These are phyloP conservation scores for Sphaerostilbella broomeana DNA, from an alignment of 2,329 filamentous ascomycete species.

Conservation along the genomic window DNA sequence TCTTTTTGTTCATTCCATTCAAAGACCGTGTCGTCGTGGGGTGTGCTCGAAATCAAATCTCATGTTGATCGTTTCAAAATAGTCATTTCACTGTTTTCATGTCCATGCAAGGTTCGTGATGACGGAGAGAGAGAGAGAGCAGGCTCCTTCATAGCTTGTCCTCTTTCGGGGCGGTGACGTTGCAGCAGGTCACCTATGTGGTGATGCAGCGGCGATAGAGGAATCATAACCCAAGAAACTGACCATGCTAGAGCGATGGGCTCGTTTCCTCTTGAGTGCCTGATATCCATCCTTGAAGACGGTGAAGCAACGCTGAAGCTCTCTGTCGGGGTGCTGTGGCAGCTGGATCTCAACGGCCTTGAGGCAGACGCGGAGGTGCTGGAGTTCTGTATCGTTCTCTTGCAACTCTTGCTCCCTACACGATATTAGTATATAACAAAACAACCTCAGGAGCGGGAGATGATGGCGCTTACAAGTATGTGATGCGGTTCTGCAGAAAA, in stretches of 20 bases:
- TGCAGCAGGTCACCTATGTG: conserved; percentile 15
- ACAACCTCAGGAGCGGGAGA: conserved; percentile 1
- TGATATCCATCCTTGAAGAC: conserved; percentile 56
- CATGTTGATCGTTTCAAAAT: too few relatives aligned
- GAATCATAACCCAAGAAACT: conserved; percentile 24
- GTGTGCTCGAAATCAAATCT: not conserved
- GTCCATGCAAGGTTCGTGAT: too few relatives aligned
- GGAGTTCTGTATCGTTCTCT: conserved; percentile 53
- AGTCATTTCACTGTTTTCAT: too few relatives aligned
- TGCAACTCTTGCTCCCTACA: conserved; percentile 48
- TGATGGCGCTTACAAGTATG: conserved; percentile 44
- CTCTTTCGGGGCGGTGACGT: too few relatives aligned
- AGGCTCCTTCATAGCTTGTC: too few relatives aligned
- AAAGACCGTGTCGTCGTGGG: conserved; percentile 5
- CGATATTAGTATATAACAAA: conserved; percentile 2
- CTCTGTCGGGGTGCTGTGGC: conserved; percentile 44
- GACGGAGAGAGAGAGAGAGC: not conserved
- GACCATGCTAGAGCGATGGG: conserved; percentile 25
- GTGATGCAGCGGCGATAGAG: conserved; percentile 21
- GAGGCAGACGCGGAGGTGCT: conserved; percentile 55
- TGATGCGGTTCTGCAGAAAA: conserved; percentile 52
- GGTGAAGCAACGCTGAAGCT: conserved; percentile 52
- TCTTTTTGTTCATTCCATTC: conserved; percentile 7
- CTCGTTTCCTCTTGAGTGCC: conserved; percentile 41
- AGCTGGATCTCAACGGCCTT: conserved; percentile 57